Conservation (phyloP, 768 basidiomycete genomes). For the Lyophyllum atratum region DNA sequence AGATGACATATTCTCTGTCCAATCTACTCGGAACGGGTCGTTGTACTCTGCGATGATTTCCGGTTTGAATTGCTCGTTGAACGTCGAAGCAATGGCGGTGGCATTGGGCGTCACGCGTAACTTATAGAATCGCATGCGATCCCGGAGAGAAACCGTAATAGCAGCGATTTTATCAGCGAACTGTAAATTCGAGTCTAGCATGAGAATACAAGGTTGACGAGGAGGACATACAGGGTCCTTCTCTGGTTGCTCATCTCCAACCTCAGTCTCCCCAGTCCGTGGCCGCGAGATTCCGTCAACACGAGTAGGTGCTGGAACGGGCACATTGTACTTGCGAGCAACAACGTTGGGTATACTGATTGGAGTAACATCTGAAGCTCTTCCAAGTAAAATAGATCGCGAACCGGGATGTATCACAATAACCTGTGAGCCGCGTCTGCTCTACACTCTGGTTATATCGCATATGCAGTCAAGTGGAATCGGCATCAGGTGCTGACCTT, state of each 20-base stretch:
- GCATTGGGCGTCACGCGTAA: conserved; percentile 73
- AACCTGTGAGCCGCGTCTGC: conserved; percentile 75
- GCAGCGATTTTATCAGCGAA: conserved; percentile 77
- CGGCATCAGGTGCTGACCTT: conserved; percentile 37
- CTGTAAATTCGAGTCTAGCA: conserved; percentile 32
- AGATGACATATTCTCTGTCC: conserved; percentile 60
- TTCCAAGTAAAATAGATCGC: conserved; percentile 70
- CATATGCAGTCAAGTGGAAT: conserved; percentile 6
- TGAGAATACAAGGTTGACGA: not conserved
- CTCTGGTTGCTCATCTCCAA: conserved; percentile 12
- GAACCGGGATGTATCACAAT: conserved; percentile 83
- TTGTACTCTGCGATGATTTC: conserved; percentile 85
- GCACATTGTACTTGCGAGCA: conserved; percentile 58
- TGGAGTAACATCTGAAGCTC: conserved; percentile 78
- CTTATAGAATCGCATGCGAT: conserved; percentile 87
- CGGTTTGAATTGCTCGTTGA: conserved; percentile 82
- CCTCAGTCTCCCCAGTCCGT: conserved; percentile 31
- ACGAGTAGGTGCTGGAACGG: conserved; percentile 44
- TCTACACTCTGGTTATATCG: conserved; percentile 30
- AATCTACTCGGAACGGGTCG: conserved; percentile 82
- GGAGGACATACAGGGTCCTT: conserved; percentile 54
- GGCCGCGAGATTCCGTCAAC: conserved; percentile 60
- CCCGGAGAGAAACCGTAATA: conserved; percentile 71
- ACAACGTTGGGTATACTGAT: conserved; percentile 68
- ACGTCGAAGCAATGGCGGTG: conserved; percentile 68